phyloP scores from a whole-genome alignment of 139 green algal species.

The Pleodorina starrii region DNA sequence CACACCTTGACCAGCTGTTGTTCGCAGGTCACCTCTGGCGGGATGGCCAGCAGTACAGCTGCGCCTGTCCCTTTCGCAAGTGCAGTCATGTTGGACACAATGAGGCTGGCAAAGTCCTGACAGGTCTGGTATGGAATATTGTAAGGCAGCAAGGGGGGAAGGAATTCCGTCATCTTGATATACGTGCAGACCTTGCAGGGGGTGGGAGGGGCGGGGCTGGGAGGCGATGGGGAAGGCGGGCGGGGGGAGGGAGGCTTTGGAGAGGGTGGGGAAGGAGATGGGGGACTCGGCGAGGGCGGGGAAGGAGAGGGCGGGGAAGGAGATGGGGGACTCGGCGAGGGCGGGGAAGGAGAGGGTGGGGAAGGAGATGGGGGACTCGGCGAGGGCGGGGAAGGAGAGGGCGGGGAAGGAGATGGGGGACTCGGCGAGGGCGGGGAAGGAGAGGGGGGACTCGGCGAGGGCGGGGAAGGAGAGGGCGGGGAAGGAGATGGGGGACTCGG shows the following conservation, averaged over 20 bases:
- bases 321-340: no score
- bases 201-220: not conserved
- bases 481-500: not conserved
- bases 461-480: no score
- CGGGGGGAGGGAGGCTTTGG: not conserved
- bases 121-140: not conserved
- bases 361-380: no score
- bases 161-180: not conserved
- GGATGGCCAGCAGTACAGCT: not conserved
- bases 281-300: not conserved
- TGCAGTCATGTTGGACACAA: not conserved
- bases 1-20: not conserved
- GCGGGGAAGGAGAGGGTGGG: not conserved
- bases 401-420: no score
- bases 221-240: not conserved
- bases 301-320: not conserved
- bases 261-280: not conserved
- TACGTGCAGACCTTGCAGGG: slow-evolving; percentile 9
- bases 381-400: no score
- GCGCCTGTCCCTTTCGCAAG: not conserved
- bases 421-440: no score
- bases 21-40: not conserved
- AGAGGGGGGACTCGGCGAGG: no score
- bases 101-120: not conserved
- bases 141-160: not conserved